These are phyloP conservation scores for Sequoiadendron giganteum DNA, from an alignment of 75 land plant genomes.

Conservation along the genomic window DNA sequence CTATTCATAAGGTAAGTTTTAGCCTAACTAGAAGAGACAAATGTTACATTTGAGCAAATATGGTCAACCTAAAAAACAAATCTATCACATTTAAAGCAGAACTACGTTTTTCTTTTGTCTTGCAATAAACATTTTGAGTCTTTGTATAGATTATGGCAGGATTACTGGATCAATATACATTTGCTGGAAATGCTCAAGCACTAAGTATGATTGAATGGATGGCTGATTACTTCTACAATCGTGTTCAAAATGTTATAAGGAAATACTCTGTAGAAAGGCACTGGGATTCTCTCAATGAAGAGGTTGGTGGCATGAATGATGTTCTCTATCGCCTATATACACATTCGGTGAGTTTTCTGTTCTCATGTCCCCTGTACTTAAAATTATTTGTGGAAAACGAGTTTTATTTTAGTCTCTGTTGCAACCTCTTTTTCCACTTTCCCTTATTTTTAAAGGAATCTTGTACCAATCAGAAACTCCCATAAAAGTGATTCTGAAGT, in stretches of 20 bases:
- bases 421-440: background rate
- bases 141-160: constrained; percentile 77
- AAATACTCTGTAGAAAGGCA: constrained; percentile 68
- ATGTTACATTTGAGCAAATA: background rate
- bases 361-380: background rate
- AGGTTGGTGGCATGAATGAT: constrained; percentile 98
- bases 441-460: background rate
- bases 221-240: constrained; percentile 74
- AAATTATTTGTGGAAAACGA: background rate
- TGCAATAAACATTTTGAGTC: background rate
- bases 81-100: background rate
- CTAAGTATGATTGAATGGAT: constrained; percentile 64
- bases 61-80: background rate
- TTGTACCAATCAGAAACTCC: background rate
- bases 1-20: constrained; percentile 84
- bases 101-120: background rate
- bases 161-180: constrained; percentile 77
- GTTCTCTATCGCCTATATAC: constrained; percentile 74
- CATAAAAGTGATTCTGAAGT: background rate
- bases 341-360: constrained; percentile 51
- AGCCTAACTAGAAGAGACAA: background rate
- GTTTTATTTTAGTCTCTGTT: background rate
- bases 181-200: constrained; percentile 59
- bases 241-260: constrained; percentile 72
- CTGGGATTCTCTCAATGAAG: constrained; percentile 86